These are phyloP conservation scores for Spirogloea muscicola DNA, from an alignment of 139 green algal genomes.

Conservation along the genomic window DNA sequence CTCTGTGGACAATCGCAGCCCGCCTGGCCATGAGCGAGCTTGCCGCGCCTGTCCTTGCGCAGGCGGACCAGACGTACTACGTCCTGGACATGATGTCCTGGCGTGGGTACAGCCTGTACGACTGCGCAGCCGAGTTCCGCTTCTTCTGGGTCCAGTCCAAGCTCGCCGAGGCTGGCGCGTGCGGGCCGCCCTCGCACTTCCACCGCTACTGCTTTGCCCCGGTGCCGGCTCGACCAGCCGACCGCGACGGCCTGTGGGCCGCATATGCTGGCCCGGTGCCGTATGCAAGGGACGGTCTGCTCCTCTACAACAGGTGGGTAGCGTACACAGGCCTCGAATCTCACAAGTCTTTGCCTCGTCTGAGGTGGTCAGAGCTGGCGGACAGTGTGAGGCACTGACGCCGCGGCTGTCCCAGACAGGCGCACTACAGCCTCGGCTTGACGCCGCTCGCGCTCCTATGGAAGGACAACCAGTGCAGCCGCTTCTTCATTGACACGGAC, in stretches of 20 bases:
- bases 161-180: slow-evolving; percentile 55
- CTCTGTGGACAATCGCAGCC: too few relatives aligned
- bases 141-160: slow-evolving; percentile 68
- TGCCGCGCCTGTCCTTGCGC: too few relatives aligned
- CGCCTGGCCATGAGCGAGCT: too few relatives aligned
- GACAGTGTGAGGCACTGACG: too few relatives aligned
- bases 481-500: slow-evolving; percentile 68
- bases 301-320: too few relatives aligned
- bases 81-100: slow-evolving; percentile 81
- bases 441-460: slow-evolving; percentile 79
- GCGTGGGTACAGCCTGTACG: slow-evolving; percentile 73
- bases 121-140: slow-evolving; percentile 81
- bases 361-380: too few relatives aligned
- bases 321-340: too few relatives aligned
- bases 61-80: slow-evolving; percentile 54
- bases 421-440: slow-evolving; percentile 65
- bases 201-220: slow-evolving; percentile 37
- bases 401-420: slow-evolving; percentile 60
- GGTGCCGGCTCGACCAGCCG: slow-evolving; percentile 7
- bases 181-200: slow-evolving; percentile 14
- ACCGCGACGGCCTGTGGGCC: slow-evolving; percentile 47
- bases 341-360: too few relatives aligned
- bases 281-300: slow-evolving; percentile 75
- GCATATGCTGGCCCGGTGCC: slow-evolving; percentile 35
- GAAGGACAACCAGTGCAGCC: slow-evolving; percentile 80